phyloP scores from a whole-genome alignment of 148 eudicot species.

The Arbutus unedo region DNA sequence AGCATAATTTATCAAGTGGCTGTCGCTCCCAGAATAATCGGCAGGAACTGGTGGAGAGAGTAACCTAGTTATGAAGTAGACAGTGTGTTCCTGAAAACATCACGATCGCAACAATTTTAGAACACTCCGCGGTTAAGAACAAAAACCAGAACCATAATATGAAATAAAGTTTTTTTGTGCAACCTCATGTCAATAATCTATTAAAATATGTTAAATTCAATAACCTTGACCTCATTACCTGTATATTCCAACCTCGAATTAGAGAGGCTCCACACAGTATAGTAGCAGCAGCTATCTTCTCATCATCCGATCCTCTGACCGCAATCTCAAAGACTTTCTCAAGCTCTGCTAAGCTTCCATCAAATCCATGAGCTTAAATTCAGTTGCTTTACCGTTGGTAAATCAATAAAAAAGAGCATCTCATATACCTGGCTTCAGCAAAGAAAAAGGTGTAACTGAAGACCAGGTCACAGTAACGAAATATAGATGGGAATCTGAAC shows the following conservation, averaged over 20 bases:
- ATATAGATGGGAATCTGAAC: slow-evolving; percentile 9
- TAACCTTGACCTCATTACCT: slow-evolving; percentile 40
- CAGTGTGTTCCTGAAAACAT: slow-evolving; percentile 76
- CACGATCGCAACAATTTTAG: slow-evolving; percentile 1
- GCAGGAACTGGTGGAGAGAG: slow-evolving; percentile 76
- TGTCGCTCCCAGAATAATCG: slow-evolving; percentile 50
- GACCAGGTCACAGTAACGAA: slow-evolving; percentile 26
- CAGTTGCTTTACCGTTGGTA: slow-evolving; percentile 61
- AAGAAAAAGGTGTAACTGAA: slow-evolving; percentile 31
- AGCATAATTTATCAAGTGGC: slow-evolving; percentile 73
- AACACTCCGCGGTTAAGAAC: background rate
- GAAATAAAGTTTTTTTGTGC: background rate
- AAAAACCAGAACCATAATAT: background rate
- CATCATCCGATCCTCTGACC: slow-evolving; percentile 76
- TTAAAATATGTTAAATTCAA: background rate
- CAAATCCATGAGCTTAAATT: slow-evolving; percentile 81
- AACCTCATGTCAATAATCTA: background rate
- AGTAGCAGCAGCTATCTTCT: slow-evolving; percentile 76
- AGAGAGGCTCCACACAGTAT: slow-evolving; percentile 90
- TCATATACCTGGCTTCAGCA: slow-evolving; percentile 40
- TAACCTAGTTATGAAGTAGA: slow-evolving; percentile 68
- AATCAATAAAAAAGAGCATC: slow-evolving; percentile 36
- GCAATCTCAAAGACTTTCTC: slow-evolving; percentile 87
- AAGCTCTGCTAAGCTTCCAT: slow-evolving; percentile 99
- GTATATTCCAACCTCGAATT: slow-evolving; percentile 82